Evolutionary conservation across 176 grass and related monocot species (phyloP).

Genomic region (Carex kokanica): DNA sequence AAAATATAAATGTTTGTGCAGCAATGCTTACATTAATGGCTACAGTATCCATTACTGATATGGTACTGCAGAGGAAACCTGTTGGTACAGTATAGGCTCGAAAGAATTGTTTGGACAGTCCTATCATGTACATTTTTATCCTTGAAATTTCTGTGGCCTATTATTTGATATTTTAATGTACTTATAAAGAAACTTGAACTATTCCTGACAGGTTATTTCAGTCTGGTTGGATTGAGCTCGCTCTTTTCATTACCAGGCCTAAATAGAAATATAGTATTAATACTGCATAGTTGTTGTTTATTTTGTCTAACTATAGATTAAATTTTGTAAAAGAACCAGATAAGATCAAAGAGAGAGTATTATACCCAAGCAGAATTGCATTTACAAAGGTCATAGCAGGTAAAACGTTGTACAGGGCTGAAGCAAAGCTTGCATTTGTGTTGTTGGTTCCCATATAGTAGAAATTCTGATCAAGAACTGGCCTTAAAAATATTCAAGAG

Average conservation of each 20-base stretch:
- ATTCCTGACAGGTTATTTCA: background rate
- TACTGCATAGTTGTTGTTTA: background rate
- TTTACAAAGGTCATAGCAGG: slow-evolving; percentile 77
- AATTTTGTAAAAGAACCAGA: slow-evolving; percentile 6
- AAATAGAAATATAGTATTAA: background rate
- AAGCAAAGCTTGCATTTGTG: slow-evolving; percentile 80
- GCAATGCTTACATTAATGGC: background rate
- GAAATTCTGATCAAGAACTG: slow-evolving; percentile 94
- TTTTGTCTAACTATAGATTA: background rate
- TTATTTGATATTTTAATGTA: background rate
- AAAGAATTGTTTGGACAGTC: background rate
- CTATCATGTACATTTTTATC: background rate
- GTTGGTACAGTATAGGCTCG: background rate
- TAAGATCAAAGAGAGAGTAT: background rate
- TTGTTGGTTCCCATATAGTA: slow-evolving; percentile 83
- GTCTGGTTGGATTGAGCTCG: background rate
- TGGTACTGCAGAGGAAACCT: background rate
- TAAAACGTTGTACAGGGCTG: slow-evolving; percentile 71
- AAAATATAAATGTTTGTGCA: background rate
- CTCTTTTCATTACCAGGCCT: background rate
- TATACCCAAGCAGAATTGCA: slow-evolving; percentile 65
- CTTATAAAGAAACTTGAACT: background rate
- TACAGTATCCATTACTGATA: background rate
- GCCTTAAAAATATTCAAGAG: slow-evolving; percentile 40
- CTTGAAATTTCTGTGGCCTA: background rate